Conservation (phyloP, 805 yeast species). For the Wickerhamiella bombiphila region DNA sequence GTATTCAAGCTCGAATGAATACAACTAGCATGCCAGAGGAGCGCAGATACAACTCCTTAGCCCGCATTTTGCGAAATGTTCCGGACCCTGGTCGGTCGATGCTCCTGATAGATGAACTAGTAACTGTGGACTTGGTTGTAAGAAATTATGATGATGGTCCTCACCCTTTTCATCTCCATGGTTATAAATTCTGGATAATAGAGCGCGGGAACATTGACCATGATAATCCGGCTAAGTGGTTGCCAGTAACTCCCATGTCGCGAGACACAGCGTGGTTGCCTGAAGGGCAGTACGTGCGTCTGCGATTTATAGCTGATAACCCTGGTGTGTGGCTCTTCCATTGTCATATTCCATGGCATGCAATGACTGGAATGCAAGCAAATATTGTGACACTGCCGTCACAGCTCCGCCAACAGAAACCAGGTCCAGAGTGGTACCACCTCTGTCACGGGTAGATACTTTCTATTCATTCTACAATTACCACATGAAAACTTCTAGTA, state of each 20-base stretch:
- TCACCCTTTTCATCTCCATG: slow-evolving; percentile 93
- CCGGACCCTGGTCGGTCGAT: background rate
- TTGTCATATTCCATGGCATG: slow-evolving; percentile 80
- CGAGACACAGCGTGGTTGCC: slow-evolving; percentile 63
- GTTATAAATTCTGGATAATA: slow-evolving; percentile 67
- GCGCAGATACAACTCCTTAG: background rate
- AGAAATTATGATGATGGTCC: slow-evolving; percentile 74
- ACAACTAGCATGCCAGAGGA: background rate
- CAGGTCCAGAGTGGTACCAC: slow-evolving; percentile 20
- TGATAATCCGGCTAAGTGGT: slow-evolving; percentile 22
- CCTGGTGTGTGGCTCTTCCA: slow-evolving; percentile 95
- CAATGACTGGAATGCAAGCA: slow-evolving; percentile 59
- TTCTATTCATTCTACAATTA: background rate
- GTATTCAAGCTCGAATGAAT: slow-evolving; percentile 1
- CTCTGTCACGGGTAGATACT: slow-evolving; percentile 9
- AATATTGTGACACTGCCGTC: slow-evolving; percentile 19
- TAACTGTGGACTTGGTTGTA: slow-evolving; percentile 54
- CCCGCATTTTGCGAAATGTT: background rate
- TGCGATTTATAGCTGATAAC: slow-evolving; percentile 63
- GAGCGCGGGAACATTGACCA: slow-evolving; percentile 36
- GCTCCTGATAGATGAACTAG: background rate
- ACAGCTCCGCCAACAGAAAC: slow-evolving; percentile 12
- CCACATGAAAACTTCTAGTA: background rate
- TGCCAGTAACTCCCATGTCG: slow-evolving; percentile 39
- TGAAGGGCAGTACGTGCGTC: slow-evolving; percentile 51